These are phyloP conservation scores for Rhodotorula sp. DNA, from an alignment of 1,284 basidiomycete species.

Conservation along the genomic window DNA sequence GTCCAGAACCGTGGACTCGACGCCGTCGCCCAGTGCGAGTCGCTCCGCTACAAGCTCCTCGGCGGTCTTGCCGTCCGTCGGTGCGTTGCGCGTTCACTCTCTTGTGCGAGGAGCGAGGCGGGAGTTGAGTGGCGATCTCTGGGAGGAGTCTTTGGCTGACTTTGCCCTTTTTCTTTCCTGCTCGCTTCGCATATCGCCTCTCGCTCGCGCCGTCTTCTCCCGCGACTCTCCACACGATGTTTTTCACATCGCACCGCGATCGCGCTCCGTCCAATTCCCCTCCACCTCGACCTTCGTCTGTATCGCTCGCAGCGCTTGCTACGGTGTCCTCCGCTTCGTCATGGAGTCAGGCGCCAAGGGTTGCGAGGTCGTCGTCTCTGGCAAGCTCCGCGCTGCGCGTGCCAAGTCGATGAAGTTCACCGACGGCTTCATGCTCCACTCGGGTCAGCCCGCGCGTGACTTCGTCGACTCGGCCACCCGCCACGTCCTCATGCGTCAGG, in stretches of 20 bases:
- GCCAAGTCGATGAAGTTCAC: slow-evolving; percentile 99
- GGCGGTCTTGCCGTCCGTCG: slow-evolving; percentile 98
- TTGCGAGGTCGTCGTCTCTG: slow-evolving; percentile 99
- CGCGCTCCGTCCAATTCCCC: neutral
- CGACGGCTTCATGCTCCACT: slow-evolving; percentile 99
- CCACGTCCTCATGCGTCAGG: slow-evolving; percentile 97
- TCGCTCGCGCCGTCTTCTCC: too few species aligned
- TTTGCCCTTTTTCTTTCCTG: neutral
- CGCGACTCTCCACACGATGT: too few species aligned
- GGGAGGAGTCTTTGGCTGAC: neutral
- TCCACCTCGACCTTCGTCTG: neutral
- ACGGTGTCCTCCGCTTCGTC: slow-evolving; percentile 99
- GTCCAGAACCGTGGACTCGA: slow-evolving; percentile 98
- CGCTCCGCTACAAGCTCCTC: slow-evolving; percentile 97
- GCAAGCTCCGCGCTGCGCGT: slow-evolving; percentile 98
- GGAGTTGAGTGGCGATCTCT: neutral
- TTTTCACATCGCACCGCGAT: neutral
- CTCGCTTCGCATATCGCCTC: neutral
- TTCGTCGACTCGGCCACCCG: slow-evolving; percentile 98
- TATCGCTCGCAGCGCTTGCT: slow-evolving; percentile 73
- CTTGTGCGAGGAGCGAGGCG: too few species aligned
- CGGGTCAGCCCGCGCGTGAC: slow-evolving; percentile 94
- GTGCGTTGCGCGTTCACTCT: slow-evolving; percentile 53
- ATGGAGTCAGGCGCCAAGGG: slow-evolving; percentile 99
- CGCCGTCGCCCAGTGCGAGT: slow-evolving; percentile 98